These are phyloP conservation scores for Phytophthora pisi DNA, from an alignment of 352 stramenopile species.

Conservation along the genomic window DNA sequence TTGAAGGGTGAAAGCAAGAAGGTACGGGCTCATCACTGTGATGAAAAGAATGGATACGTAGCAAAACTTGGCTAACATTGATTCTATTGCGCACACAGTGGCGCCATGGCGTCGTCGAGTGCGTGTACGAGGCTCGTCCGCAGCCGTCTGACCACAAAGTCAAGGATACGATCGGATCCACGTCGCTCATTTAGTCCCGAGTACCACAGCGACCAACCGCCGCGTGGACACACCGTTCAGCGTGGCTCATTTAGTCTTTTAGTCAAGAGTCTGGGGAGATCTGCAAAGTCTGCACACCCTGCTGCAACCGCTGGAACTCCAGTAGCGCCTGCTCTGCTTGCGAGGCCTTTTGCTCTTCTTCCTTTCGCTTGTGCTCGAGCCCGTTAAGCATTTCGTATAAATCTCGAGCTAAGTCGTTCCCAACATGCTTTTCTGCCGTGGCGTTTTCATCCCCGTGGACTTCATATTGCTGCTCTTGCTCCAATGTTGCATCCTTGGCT, in stretches of 20 bases:
- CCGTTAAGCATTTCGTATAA: conserved; percentile 64
- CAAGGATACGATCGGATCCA: conserved; percentile 51
- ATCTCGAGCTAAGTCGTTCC: conserved; percentile 54
- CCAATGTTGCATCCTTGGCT: conserved; percentile 3
- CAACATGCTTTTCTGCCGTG: conserved; percentile 2
- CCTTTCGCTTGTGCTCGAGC: conserved; percentile 60
- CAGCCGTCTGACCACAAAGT: conserved; percentile 83
- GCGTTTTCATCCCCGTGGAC: conserved; percentile 6
- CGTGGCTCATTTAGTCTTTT: conserved; percentile 5
- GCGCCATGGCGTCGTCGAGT: conserved; percentile 85
- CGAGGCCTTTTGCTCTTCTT: conserved; percentile 68
- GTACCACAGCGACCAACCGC: conserved; percentile 1
- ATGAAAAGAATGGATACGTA: not conserved
- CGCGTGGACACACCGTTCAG: not conserved
- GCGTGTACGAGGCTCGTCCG: conserved; percentile 82
- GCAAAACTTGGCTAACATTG: conserved; percentile 12
- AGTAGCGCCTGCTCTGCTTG: conserved; percentile 53
- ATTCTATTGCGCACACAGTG: conserved; percentile 61
- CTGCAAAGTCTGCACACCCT: conserved; percentile 38
- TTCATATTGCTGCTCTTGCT: conserved; percentile 3
- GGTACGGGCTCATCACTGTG: conserved; percentile 32
- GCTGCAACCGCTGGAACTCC: conserved; percentile 57
- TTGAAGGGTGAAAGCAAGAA: conserved; percentile 90
- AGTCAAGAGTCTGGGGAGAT: conserved; percentile 29
- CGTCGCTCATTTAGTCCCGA: conserved; percentile 52